Evolutionary conservation across 306 rosid species (phyloP), one percentile per base, ranked within the genome.

Genomic region (Vigna hirtella): DNA sequence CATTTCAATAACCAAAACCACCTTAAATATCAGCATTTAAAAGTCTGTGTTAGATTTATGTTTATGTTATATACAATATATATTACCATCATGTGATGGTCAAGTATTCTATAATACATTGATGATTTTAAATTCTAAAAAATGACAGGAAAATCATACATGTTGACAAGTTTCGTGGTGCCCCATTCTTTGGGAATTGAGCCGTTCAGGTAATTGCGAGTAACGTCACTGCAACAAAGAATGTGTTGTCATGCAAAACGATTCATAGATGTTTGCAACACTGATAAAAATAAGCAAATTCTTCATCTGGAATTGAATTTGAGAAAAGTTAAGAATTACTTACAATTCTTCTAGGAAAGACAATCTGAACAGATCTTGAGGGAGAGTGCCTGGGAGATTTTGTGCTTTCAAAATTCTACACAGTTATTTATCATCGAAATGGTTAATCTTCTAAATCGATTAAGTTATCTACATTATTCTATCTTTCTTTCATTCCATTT

Each of bases 121-220:
- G 2, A 52, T 40, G 14, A 68, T 40, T 42, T 66, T 18, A 10
- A 42, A 2, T n/a, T 17, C 9, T 0, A n/a, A 7, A 11, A 66
- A 38, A 11, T 26, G n/a, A 51, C 2, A 22, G 8, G 49, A 40
- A 50, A 45, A 83, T n/a, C 57, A 34, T 90, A 90, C 94, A 90
- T 83, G 63, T 4, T 76, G 34, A 70, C 6, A 20, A 90, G 83
- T 4, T 77, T 72, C 65, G 57, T 63, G 67, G 88, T 83, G 43
- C 90, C 92, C 94, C 94, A 90, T 88, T 81, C 72, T 57, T 36
- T 78, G 80, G 94, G 92, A 71, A 90, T 88, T 65, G 88, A 67
- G 38, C 95, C 93, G 34, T 62, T 88, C 22, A 90, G 70, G 79
- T 83, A 90, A 83, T 90, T 90, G 73, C 82, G 91, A 59, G 84